Evolutionary conservation across 2,329 filamentous ascomycete species (phyloP).

Genomic region (Diplodia mutila): DNA sequence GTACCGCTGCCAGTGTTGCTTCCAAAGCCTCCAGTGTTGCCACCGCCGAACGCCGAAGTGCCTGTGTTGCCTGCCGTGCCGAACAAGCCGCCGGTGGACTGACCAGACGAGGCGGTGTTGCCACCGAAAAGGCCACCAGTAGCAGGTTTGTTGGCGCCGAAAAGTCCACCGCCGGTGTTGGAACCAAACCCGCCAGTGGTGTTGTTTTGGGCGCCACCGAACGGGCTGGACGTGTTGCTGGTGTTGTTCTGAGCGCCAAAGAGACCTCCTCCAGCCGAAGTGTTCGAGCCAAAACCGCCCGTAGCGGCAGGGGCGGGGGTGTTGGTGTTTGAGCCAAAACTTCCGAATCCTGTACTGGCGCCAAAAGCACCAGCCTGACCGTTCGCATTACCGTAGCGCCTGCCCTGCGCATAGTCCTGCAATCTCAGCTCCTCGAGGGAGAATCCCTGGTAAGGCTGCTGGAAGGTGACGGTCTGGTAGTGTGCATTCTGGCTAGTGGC

Average conservation of each 20-base stretch:
- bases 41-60: slow-evolving; percentile 27
- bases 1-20: slow-evolving; percentile 35
- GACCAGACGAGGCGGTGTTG: slow-evolving; percentile 32
- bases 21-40: slow-evolving; percentile 46
- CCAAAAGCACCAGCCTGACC: slow-evolving; percentile 85
- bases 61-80: slow-evolving; percentile 32
- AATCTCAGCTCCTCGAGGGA: slow-evolving; percentile 72
- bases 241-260: slow-evolving; percentile 44
- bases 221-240: slow-evolving; percentile 36
- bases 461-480: slow-evolving; percentile 80
- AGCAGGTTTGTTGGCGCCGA: slow-evolving; percentile 37
- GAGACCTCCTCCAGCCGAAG: slow-evolving; percentile 46
- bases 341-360: slow-evolving; percentile 60
- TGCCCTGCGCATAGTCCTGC: slow-evolving; percentile 85
- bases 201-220: slow-evolving; percentile 27
- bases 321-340: slow-evolving; percentile 47
- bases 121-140: slow-evolving; percentile 34
- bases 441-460: slow-evolving; percentile 82
- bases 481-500: slow-evolving; percentile 58
- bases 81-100: slow-evolving; percentile 37
- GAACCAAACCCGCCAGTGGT: slow-evolving; percentile 40
- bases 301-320: slow-evolving; percentile 40
- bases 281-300: slow-evolving; percentile 53
- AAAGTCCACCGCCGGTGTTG: slow-evolving; percentile 34
- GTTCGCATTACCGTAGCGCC: slow-evolving; percentile 79